Base-by-base conservation (phyloP, 139 green algal genomes). In the Gonium pectorale region DNA sequence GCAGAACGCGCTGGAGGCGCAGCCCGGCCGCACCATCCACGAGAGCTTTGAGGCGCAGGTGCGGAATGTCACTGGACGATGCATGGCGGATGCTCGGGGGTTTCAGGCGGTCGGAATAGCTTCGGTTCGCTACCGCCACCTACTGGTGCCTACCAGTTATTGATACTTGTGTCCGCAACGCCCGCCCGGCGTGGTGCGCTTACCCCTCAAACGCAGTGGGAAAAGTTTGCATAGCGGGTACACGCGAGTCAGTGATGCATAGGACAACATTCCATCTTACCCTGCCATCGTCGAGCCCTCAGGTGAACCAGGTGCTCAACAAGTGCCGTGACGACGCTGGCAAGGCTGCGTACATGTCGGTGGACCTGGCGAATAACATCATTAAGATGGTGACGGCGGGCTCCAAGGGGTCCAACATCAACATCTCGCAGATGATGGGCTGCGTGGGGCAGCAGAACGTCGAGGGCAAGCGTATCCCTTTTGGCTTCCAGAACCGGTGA, bases 391-490 rank as follows among this genome's bases (percentile, higher is more conserved):
- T 99, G 43, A 97, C 93, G 6, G 95, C 95, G 19, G 97, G 97
- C 35, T 96, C 89, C 88, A 99, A 99, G 94, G 98, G 98, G 43
- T 98, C 94, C 43, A 98, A 98, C 94, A 98, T 99, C 92, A 99
- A 99, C 94, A 99, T 99, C 90, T 99, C 97, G 7, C 96, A 99
- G 96, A 99, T 99, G 97, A 98, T 98, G 92, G 98, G 97, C 0
- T 99, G 98, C 80, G 97, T 99, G 89, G 98, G 97, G 27, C 98
- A 99, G 95, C 98, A 99, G 94, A 99, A 99, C 88, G 97, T 99
- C 49, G 98, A 99, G 91, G 97, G 97, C 82, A 99, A 98, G 90
- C 97, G 98, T 73, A 99, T 99, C 71, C 98, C 96, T 54, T 99
- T 97, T 86, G 97, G 96, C 72, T 99, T 99, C 89, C 85, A 93